phyloP scores from a whole-genome alignment of 441 rosid genomes.

The Sinapis alba region DNA sequence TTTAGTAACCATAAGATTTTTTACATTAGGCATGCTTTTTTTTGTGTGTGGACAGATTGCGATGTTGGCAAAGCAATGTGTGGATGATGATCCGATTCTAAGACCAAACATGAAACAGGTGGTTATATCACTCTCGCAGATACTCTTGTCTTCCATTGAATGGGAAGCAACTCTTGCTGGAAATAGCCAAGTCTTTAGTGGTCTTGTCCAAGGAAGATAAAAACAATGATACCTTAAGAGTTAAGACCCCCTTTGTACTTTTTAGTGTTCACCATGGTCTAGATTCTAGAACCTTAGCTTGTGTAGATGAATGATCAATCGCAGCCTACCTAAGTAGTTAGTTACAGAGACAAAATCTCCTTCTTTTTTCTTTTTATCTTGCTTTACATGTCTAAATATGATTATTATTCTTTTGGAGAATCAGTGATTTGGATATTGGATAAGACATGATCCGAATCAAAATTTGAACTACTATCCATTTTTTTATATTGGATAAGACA shows the following conservation, averaged over 20 bases:
- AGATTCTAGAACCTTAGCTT: slow-evolving; percentile 23
- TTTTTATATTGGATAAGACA: neutral
- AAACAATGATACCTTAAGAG: neutral
- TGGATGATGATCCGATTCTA: slow-evolving; percentile 84
- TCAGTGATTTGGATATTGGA: neutral
- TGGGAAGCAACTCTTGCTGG: slow-evolving; percentile 99
- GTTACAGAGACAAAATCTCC: slow-evolving; percentile 2
- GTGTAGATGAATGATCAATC: slow-evolving; percentile 20
- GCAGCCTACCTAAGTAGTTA: slow-evolving; percentile 23
- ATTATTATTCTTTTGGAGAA: neutral
- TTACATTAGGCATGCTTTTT: neutral
- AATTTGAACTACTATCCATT: neutral
- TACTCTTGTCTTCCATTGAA: slow-evolving; percentile 86
- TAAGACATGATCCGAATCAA: neutral
- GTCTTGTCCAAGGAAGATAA: slow-evolving; percentile 96
- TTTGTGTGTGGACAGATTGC: slow-evolving; percentile 54
- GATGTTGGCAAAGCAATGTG: slow-evolving; percentile 91
- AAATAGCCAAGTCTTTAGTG: slow-evolving; percentile 95
- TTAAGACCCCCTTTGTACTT: neutral
- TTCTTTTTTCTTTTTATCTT: too few relatives aligned
- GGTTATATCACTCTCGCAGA: slow-evolving; percentile 87
- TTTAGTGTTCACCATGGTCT: slow-evolving; percentile 1
- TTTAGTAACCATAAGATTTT: neutral
- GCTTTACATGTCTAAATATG: neutral
- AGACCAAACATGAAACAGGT: slow-evolving; percentile 98